Base-by-base conservation (phyloP, 805 yeast genomes). In the Saccharomycodes ludwigii region DNA sequence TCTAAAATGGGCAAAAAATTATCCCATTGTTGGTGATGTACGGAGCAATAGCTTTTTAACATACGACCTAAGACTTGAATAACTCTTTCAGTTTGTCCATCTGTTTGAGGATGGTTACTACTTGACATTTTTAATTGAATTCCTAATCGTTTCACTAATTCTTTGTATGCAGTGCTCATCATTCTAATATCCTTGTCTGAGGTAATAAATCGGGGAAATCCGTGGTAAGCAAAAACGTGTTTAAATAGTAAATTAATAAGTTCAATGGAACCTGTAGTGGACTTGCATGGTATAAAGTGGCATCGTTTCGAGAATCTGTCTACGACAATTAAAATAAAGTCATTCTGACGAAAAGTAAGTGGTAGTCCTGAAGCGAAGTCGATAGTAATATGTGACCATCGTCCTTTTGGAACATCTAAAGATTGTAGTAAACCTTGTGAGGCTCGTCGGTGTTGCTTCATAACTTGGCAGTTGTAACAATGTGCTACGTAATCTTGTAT, bases 301-400 rank as follows among this genome's bases (percentile, higher is more conserved):
- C 37, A 34, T 13, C 43, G 23, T 20, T 44, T 44, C 9, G 38
- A 32, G 14, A 42, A 39, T 6, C 36, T 4, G 28, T 43, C 41
- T 2, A 40, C 45, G n/a, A 42, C 40, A 2, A 42, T 36, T 23
- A 42, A 7, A 8, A 37, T 42, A 33, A 39, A 32, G 15, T 40
- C 29, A 6, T 31, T 15, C 1, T 19, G 18, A 8, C 18, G 10
- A 8, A 13, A 25, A 2, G 36, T 27, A 1, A 31, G 10, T 10
- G 46, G 42, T 11, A 40, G 16, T 7, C 47, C 44, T 10, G 39
- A 19, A 2, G 32, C 26, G 20, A 44, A 44, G 21, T 44, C 47
- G 17, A 41, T 31, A 5, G 47, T 29, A 2, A 44, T 38, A 20
- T 34, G 38, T 7, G 16, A 16, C 50, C 48, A 44, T 15, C 44